Evolutionary conservation across 1,284 basidiomycete species (phyloP).

Genomic region (Heterobasidion occidentale): DNA sequence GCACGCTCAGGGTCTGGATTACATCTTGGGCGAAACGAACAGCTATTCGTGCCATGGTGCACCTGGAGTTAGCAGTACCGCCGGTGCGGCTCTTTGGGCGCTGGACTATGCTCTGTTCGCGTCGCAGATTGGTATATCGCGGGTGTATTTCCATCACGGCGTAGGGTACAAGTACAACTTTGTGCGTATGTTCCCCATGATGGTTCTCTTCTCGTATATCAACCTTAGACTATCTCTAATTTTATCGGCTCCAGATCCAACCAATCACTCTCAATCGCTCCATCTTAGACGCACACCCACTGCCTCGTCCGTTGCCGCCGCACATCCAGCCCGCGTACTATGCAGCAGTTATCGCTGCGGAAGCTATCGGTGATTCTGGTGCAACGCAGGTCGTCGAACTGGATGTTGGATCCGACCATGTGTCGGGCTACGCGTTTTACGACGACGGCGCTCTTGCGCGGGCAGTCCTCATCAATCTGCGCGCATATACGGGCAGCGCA

Average conservation of each 20-base stretch:
- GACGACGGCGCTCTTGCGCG: conserved; percentile 36
- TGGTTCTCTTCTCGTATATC: background rate
- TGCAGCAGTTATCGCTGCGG: conserved; percentile 41
- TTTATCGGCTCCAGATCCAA: conserved; percentile 34
- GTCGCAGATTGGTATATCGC: conserved; percentile 27
- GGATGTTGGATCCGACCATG: conserved; percentile 32
- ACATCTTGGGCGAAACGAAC: conserved; percentile 45
- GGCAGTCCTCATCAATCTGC: conserved; percentile 50
- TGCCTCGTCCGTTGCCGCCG: conserved; percentile 38
- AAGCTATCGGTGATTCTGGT: conserved; percentile 32
- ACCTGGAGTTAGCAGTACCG: conserved; percentile 61
- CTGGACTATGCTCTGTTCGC: conserved; percentile 55
- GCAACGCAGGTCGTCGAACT: conserved; percentile 44
- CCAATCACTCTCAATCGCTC: conserved; percentile 45
- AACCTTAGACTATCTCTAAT: background rate
- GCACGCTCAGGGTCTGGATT: conserved; percentile 38
- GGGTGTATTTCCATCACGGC: conserved; percentile 33
- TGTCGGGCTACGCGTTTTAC: conserved; percentile 60
- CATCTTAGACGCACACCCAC: conserved; percentile 38
- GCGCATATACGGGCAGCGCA: conserved; percentile 29
- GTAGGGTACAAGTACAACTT: conserved; percentile 38
- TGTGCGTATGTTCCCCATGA: conserved; percentile 16
- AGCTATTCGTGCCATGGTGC: conserved; percentile 42
- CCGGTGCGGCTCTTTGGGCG: conserved; percentile 62
- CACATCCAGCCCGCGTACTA: conserved; percentile 59